phyloP scores from a whole-genome alignment of 2,329 filamentous ascomycete species.

The Delphinella strobiligena region DNA sequence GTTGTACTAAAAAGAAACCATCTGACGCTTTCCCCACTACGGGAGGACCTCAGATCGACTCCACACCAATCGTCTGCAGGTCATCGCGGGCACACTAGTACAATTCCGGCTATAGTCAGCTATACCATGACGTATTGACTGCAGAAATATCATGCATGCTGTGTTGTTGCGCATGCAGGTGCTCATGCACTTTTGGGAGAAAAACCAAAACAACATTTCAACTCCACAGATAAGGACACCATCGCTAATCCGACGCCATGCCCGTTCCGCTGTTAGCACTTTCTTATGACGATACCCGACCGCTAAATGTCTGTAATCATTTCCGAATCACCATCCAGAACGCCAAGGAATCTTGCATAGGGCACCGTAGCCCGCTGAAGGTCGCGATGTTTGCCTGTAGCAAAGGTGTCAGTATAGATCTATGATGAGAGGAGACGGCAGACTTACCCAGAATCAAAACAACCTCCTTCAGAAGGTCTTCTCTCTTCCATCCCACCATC shows the following conservation, averaged over 20 bases:
- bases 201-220: too few species aligned
- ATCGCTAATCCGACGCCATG: too few species aligned
- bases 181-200: too few species aligned
- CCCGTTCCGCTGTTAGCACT: too few species aligned
- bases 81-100: too few species aligned
- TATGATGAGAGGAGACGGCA: not conserved
- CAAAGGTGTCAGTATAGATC: not conserved
- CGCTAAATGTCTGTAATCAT: slow-evolving; percentile 4
- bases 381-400: slow-evolving; percentile 84
- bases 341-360: slow-evolving; percentile 71
- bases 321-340: slow-evolving; percentile 26
- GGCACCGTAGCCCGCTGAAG: slow-evolving; percentile 89
- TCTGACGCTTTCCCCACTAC: not conserved
- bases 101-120: too few species aligned
- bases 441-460: slow-evolving; percentile 78
- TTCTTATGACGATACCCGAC: too few species aligned
- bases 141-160: too few species aligned
- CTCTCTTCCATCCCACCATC: slow-evolving; percentile 83
- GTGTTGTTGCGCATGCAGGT: too few species aligned
- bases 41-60: not conserved
- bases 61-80: not conserved
- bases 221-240: too few species aligned
- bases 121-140: too few species aligned
- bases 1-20: not conserved
- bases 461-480: slow-evolving; percentile 78